Evolutionary conservation across 2,329 filamentous ascomycete genomes (phyloP).

Genomic region (Colletotrichum sp.): DNA sequence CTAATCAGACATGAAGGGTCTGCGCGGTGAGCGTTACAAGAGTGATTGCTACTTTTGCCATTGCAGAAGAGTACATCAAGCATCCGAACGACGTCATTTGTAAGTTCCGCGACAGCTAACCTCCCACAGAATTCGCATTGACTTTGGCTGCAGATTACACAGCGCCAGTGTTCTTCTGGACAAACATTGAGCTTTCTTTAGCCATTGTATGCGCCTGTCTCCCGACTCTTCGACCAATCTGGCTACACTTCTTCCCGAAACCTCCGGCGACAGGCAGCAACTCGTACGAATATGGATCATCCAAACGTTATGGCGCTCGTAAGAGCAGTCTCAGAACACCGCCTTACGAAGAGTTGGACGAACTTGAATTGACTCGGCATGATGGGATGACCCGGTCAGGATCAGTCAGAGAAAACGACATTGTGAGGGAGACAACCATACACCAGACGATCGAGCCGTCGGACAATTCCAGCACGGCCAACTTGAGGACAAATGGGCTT

Average conservation of each 20-base stretch:
- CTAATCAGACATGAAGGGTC: background rate
- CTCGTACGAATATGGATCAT: conserved; percentile 13
- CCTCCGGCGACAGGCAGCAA: background rate
- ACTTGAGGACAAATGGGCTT: background rate
- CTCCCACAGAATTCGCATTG: background rate
- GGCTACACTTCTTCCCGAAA: conserved; percentile 21
- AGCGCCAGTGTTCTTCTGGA: conserved; percentile 38
- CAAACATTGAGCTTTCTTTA: conserved; percentile 43
- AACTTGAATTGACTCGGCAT: conserved; percentile 2
- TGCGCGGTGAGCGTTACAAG: conserved; percentile 21
- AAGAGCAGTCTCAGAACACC: conserved; percentile 1
- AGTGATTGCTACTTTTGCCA: conserved; percentile 26
- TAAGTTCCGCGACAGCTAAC: background rate
- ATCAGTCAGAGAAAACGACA: background rate
- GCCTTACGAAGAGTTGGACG: conserved; percentile 9
- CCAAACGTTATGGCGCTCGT: background rate
- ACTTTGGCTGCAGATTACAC: conserved; percentile 25
- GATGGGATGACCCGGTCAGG: background rate
- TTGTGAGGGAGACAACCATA: conserved; percentile 10
- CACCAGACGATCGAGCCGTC: conserved; percentile 8
- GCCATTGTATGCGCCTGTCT: conserved; percentile 44
- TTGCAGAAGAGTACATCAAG: conserved; percentile 23
- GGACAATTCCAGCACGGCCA: conserved; percentile 6
- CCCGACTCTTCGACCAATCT: conserved; percentile 39
- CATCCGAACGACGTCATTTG: conserved; percentile 30